Conservation (phyloP, 495 filamentous ascomycete species). For the Extremus antarcticus region DNA sequence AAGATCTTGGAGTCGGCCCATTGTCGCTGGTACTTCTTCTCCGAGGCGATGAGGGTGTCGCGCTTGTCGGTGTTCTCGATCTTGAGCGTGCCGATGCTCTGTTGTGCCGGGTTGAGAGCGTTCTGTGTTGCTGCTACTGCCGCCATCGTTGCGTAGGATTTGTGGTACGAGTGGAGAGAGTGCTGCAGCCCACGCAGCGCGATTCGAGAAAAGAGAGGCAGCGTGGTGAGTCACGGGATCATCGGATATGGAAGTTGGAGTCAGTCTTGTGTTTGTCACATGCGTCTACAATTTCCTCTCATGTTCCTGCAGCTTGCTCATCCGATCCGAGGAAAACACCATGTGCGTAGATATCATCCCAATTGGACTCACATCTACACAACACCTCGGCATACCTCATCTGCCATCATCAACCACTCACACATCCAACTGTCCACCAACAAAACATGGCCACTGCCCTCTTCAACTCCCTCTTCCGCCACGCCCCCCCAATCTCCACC, state of each 20-base stretch:
- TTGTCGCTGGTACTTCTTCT: slow-evolving; percentile 83
- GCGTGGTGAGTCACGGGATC: slow-evolving; percentile 14
- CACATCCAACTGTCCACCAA: not conserved
- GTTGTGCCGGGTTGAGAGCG: slow-evolving; percentile 49
- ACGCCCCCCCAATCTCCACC: not conserved
- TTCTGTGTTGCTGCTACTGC: slow-evolving; percentile 41
- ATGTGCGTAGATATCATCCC: not conserved
- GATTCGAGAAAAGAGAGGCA: not conserved
- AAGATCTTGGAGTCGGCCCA: slow-evolving; percentile 75
- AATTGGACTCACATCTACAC: not conserved
- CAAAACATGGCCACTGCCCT: slow-evolving; percentile 7
- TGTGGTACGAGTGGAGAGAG: not conserved
- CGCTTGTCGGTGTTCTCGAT: slow-evolving; percentile 89
- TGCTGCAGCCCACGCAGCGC: slow-evolving; percentile 8
- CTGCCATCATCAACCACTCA: not conserved
- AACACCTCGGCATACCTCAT: not conserved
- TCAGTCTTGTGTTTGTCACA: not conserved
- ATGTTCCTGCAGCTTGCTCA: not conserved
- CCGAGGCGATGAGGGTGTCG: slow-evolving; percentile 73
- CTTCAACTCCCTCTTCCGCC: slow-evolving; percentile 15
- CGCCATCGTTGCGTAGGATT: slow-evolving; percentile 34
- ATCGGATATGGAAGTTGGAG: not conserved
- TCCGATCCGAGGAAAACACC: not conserved
- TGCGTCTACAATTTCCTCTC: not conserved
- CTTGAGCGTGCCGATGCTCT: slow-evolving; percentile 58